A percentile compares a stretch with the other conserved stretches of the same genome.
Evolutionary conservation across 1,284 basidiomycete species (phyloP).

Genomic region (Ustilago trichophora): DNA sequence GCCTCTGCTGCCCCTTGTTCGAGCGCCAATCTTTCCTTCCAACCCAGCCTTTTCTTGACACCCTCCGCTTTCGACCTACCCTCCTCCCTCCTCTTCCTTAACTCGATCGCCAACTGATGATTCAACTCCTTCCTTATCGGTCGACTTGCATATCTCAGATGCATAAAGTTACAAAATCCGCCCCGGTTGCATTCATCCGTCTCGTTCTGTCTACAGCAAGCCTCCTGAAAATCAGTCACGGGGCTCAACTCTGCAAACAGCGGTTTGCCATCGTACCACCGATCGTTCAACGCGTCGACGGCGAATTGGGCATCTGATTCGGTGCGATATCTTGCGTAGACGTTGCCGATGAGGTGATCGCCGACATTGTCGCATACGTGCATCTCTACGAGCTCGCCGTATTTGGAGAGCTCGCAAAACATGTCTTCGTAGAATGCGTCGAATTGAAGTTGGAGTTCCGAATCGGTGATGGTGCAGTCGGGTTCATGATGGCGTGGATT

Average conservation of each 20-base stretch:
- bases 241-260: constrained; percentile 98
- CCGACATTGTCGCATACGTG: constrained; percentile 99
- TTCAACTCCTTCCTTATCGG: constrained; percentile 52
- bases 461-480: constrained; percentile 77
- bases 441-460: constrained; percentile 92
- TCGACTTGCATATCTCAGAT: constrained; percentile 70
- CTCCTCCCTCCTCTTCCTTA: constrained; percentile 40
- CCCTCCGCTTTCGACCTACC: constrained; percentile 17
- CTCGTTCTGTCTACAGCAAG: constrained; percentile 86
- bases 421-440: constrained; percentile 94
- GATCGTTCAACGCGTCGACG: constrained; percentile 89
- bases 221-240: constrained; percentile 98
- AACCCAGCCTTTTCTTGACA: constrained; percentile 25
- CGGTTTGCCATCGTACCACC: constrained; percentile 97
- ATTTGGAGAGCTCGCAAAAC: constrained; percentile 82
- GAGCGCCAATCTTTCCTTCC: constrained; percentile 42
- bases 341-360: constrained; percentile 97
- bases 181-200: constrained; percentile 74
- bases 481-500: constrained; percentile 89
- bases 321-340: constrained; percentile 97
- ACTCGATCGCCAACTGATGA: constrained; percentile 60
- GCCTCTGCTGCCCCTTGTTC: constrained; percentile 19
- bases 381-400: constrained; percentile 92
- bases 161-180: constrained; percentile 97
- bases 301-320: constrained; percentile 96